Conservation (phyloP, 495 filamentous ascomycete species). For the Penicillium silybi region DNA sequence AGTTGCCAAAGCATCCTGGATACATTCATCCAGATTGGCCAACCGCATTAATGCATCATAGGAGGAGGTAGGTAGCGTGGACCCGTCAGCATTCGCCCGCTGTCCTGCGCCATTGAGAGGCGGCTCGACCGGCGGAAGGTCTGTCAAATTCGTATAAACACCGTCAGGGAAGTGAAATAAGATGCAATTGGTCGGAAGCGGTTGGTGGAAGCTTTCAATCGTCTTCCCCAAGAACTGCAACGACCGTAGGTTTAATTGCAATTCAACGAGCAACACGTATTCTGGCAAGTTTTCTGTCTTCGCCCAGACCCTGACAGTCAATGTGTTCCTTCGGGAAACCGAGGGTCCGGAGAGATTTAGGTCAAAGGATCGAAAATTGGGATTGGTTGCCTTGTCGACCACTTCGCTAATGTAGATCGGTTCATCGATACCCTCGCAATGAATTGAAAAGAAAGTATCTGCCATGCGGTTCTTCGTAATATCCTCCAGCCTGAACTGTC, state of each 20-base stretch:
- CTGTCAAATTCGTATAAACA: constrained; percentile 71
- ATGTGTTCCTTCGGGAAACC: constrained; percentile 58
- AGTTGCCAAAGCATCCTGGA: constrained; percentile 84
- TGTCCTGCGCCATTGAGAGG: constrained; percentile 16
- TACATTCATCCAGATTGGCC: constrained; percentile 83
- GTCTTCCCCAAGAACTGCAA: constrained; percentile 78
- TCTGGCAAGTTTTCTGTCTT: constrained; percentile 52
- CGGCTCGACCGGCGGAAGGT: constrained; percentile 47
- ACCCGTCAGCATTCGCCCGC: constrained; percentile 27
- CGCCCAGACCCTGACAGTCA: constrained; percentile 75
- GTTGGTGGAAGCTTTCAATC: constrained; percentile 67
- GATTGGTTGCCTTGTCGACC: constrained; percentile 77
- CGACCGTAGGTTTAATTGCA: constrained; percentile 63
- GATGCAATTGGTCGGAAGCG: constrained; percentile 80
- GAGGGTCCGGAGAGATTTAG: constrained; percentile 61
- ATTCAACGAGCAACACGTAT: constrained; percentile 67
- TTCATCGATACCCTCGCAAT: constrained; percentile 58
- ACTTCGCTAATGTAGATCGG: constrained; percentile 91
- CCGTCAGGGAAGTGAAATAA: constrained; percentile 87
- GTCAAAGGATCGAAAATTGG: constrained; percentile 84
- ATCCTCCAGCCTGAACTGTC: constrained; percentile 76
- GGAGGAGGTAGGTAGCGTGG: constrained; percentile 61
- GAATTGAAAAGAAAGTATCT: constrained; percentile 88
- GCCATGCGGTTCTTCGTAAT: constrained; percentile 67
- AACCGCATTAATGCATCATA: constrained; percentile 90